Evolutionary conservation across 148 eudicot species (phyloP).

Genomic region (Pouteria glomerata): DNA sequence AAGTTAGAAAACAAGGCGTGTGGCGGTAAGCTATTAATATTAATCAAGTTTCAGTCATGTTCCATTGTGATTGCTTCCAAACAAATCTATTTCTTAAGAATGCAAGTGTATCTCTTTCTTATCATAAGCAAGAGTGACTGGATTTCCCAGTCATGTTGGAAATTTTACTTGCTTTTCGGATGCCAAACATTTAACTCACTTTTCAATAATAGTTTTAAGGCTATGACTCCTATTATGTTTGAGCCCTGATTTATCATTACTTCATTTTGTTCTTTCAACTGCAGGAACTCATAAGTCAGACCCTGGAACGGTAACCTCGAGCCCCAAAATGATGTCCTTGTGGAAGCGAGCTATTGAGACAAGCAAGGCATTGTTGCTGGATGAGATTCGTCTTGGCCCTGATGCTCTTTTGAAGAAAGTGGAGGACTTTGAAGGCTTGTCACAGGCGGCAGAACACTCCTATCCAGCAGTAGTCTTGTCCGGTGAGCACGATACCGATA

Average conservation of each 20-base stretch:
- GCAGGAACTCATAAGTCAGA: conserved; percentile 21
- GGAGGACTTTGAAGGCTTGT: conserved; percentile 62
- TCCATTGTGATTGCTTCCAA: no score
- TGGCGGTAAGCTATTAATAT: no score
- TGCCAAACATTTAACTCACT: not conserved
- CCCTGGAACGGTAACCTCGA: conserved; percentile 26
- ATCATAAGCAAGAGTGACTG: not conserved
- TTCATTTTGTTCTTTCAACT: not conserved
- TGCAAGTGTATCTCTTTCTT: not conserved
- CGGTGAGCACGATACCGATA: conserved; percentile 16
- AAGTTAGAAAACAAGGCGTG: no score
- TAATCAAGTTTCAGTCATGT: no score
- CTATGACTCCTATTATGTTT: not conserved
- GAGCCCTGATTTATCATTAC: not conserved
- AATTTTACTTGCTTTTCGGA: not conserved
- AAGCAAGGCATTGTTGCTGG: conserved; percentile 71
- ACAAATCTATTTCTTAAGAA: not conserved
- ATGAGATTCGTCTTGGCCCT: conserved; percentile 53
- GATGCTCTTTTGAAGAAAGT: conserved; percentile 72
- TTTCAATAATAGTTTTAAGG: not conserved
- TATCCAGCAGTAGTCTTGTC: conserved; percentile 59
- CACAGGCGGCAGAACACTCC: conserved; percentile 64
- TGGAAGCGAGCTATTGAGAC: conserved; percentile 82
- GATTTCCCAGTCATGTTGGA: not conserved
- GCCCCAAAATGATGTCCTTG: conserved; percentile 84